These are phyloP conservation scores for Hymenoscyphus repandus DNA, from an alignment of 2,329 filamentous ascomycete species.

Conservation along the genomic window DNA sequence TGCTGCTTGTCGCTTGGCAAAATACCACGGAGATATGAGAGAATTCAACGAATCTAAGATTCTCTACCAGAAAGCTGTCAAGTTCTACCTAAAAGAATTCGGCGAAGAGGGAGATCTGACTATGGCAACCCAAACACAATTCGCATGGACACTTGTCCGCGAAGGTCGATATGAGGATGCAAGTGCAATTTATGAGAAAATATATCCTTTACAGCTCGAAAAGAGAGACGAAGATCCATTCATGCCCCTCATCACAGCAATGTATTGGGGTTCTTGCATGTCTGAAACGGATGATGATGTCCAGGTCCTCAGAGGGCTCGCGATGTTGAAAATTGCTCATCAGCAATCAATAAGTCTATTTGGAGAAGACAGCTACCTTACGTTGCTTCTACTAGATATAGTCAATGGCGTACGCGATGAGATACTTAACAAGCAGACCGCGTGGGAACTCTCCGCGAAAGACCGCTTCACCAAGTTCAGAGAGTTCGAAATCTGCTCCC, in stretches of 20 bases:
- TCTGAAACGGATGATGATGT: background rate
- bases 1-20: background rate
- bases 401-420: background rate
- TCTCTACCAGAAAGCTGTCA: background rate
- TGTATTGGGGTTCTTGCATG: background rate
- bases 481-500: background rate
- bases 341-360: background rate
- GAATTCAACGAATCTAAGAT: background rate
- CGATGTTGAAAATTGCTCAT: background rate
- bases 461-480: background rate
- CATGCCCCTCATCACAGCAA: background rate
- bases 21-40: background rate
- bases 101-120: background rate
- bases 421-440: background rate
- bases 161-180: background rate
- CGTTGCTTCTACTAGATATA: background rate
- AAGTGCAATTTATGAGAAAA: background rate
- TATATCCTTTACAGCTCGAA: background rate
- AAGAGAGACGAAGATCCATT: background rate
- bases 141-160: background rate
- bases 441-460: background rate
- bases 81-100: background rate
- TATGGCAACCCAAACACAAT: background rate
- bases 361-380: background rate
- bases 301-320: background rate